Conservation (phyloP, 345 rosid species). For the Aurinia saxatilis region DNA sequence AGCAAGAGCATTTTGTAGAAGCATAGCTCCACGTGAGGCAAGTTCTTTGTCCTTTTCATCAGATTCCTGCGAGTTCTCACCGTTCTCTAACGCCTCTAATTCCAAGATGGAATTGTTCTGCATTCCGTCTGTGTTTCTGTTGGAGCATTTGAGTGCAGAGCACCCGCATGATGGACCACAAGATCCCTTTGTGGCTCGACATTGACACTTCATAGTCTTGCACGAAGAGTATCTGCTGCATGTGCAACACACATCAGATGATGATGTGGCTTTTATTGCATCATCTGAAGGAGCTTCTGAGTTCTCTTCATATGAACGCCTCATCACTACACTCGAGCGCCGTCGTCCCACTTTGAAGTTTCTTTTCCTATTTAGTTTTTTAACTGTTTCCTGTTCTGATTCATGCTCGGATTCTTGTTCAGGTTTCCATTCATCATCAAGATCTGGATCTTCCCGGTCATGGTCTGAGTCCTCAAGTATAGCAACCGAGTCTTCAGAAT, state of each 20-base stretch:
- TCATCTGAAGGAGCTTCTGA: conserved; percentile 31
- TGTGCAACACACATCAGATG: conserved; percentile 46
- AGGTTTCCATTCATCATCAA: conserved; percentile 59
- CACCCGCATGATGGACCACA: conserved; percentile 77
- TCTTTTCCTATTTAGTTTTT: conserved; percentile 31
- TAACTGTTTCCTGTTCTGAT: conserved; percentile 30
- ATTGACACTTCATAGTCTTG: conserved; percentile 76
- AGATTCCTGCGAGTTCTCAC: conserved; percentile 25
- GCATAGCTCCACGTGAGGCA: conserved; percentile 70
- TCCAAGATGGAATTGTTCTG: conserved; percentile 24
- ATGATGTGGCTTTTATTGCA: conserved; percentile 12
- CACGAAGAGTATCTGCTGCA: conserved; percentile 62
- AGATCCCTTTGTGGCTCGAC: conserved; percentile 51
- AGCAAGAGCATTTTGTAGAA: conserved; percentile 68
- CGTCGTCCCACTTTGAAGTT: conserved; percentile 34
- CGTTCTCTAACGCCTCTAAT: conserved; percentile 2
- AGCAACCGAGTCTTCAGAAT: conserved; percentile 52
- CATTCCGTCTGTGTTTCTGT: conserved; percentile 30
- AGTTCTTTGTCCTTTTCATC: conserved; percentile 35
- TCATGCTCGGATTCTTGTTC: conserved; percentile 29
- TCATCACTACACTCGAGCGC: conserved; percentile 23
- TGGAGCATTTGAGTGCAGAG: conserved; percentile 50
- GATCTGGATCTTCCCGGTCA: conserved; percentile 37
- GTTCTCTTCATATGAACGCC: conserved; percentile 23
- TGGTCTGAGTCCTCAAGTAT: conserved; percentile 53